Base-by-base conservation (phyloP, 2,329 filamentous ascomycete genomes). In the Talaromyces sp. region DNA sequence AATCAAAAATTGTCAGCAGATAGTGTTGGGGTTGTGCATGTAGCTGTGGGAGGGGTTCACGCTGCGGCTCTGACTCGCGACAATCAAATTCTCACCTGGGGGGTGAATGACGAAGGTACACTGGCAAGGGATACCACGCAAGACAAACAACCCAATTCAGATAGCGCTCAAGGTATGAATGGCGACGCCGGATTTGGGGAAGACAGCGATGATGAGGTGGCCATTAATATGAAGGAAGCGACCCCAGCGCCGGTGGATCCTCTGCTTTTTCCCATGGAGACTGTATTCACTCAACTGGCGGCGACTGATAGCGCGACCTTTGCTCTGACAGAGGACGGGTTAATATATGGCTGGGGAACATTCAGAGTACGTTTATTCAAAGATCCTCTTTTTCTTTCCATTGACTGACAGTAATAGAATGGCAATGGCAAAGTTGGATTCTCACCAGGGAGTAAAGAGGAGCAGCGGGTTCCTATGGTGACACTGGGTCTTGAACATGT, bases 61-160 rank as follows among this genome's bases (percentile, higher is more conserved):
- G 37, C 33, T 13, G 45, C 22, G 17, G 45, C 45, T 19, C 45
- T 47, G 14, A 47, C 45, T 20, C 45, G 14, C 24, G 45, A 47
- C 22, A 39, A 47, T 13, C n/a, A 39, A 9, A 47, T 47, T 14
- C 17, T 47, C 9, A 47, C 45, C 8, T 47, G 45, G 45, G 45
- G 45, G n/a, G 45, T 47, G 14, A 47, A 47, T 29, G 45, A 47
- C 19, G 45, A 47, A 29, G 45, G 45, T 10, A 24, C 45, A 13
- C 39, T 47, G 20, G 45, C 32, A 16, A 37, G 45, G 20, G 33
- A 47, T 39, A 29, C 20, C 8, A 30, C 16, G 22, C 19, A 22
- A 17, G 14, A 37, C 16, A 24, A 39, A 13, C n/a, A n/a, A n/a
- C n/a, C n/a, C n/a, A 9, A 17, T 29, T 17, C 2, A 5, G 32